Evolutionary conservation across 257 asterid genomes (phyloP).

Genomic region (Nicotiana noctiflora): DNA sequence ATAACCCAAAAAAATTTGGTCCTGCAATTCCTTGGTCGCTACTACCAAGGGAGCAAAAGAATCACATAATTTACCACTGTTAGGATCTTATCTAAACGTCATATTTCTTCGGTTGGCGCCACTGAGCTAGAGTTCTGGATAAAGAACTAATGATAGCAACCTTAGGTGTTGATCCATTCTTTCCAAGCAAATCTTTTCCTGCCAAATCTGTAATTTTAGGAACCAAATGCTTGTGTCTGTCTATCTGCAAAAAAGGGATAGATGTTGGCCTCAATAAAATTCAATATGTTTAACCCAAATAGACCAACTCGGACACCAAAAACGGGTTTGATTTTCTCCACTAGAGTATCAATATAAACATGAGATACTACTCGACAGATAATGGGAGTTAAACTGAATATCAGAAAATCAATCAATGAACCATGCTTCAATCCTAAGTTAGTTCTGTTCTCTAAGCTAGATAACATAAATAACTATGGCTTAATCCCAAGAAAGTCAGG

Average conservation of each 20-base stretch:
- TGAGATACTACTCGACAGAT: background rate
- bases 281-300: background rate
- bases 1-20: constrained; percentile 15
- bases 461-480: too few relatives aligned
- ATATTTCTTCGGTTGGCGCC: constrained; percentile 76
- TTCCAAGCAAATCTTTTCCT: constrained; percentile 87
- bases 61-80: constrained; percentile 17
- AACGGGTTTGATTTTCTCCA: background rate
- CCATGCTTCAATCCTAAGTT: background rate
- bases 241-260: constrained; percentile 51
- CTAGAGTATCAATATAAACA: background rate
- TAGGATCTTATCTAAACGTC: constrained; percentile 38
- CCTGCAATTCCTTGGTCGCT: constrained; percentile 18
- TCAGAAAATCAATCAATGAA: background rate
- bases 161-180: constrained; percentile 48
- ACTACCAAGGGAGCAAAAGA: constrained; percentile 23
- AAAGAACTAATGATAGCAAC: constrained; percentile 53
- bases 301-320: background rate
- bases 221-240: constrained; percentile 83
- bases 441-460: background rate
- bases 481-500: too few relatives aligned
- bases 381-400: background rate
- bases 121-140: constrained; percentile 52
- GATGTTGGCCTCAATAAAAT: background rate
- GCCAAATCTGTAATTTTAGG: constrained; percentile 90